Evolutionary conservation across 164 flowering plant genomes (phyloP).

Genomic region (Piper longum): DNA sequence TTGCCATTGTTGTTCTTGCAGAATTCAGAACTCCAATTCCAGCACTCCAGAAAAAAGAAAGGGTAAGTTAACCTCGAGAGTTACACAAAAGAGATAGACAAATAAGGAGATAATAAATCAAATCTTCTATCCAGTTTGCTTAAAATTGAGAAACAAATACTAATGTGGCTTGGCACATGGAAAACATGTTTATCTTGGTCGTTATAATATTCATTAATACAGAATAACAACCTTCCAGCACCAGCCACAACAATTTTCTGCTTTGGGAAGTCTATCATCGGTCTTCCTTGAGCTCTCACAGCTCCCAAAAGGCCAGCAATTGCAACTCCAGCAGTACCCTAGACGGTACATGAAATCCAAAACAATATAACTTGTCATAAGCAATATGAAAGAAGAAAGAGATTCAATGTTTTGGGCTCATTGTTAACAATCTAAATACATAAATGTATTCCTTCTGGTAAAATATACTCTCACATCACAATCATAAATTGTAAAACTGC

Average conservation of each 20-base stretch:
- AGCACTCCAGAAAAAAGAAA: slow-evolving; percentile 47
- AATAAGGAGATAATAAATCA: background rate
- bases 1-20: slow-evolving; percentile 92
- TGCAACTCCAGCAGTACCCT: slow-evolving; percentile 99
- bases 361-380: background rate
- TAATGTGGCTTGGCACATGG: no score
- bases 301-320: slow-evolving; percentile 98
- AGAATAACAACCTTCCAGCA: slow-evolving; percentile 76
- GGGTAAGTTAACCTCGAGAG: background rate
- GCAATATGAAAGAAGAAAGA: background rate
- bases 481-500: background rate
- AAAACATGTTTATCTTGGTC: no score
- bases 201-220: background rate
- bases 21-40: slow-evolving; percentile 96
- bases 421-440: no score
- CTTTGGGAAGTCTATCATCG: slow-evolving; percentile 96
- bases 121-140: no score
- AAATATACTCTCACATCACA: background rate
- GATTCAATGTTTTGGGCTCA: no score
- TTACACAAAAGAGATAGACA: background rate
- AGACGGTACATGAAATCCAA: slow-evolving; percentile 3
- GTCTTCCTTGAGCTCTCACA: slow-evolving; percentile 93
- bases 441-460: background rate
- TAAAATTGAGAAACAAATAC: no score
- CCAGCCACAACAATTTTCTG: slow-evolving; percentile 98